These are phyloP conservation scores for Ascocoryne sarcoides DNA, from an alignment of 2,329 filamentous ascomycete species.

Conservation along the genomic window DNA sequence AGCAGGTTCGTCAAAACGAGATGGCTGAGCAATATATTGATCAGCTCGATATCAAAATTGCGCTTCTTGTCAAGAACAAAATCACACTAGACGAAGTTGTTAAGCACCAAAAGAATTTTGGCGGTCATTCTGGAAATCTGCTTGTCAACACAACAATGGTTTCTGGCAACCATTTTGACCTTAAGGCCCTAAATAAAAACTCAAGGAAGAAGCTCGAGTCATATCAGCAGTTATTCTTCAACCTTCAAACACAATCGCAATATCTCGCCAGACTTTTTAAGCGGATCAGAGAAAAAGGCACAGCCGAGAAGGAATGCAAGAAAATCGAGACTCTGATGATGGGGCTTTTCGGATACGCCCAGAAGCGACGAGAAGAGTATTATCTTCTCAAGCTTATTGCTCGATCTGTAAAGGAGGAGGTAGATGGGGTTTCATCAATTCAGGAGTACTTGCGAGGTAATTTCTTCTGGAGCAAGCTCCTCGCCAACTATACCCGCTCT, in stretches of 20 bases:
- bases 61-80: constrained; percentile 96
- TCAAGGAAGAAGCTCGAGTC: constrained; percentile 91
- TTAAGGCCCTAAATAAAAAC: constrained; percentile 95
- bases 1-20: constrained; percentile 95
- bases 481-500: constrained; percentile 80
- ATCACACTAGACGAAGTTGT: constrained; percentile 97
- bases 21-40: constrained; percentile 97
- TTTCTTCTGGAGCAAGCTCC: constrained; percentile 86
- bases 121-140: constrained; percentile 76
- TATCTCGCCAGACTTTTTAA: constrained; percentile 87
- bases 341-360: constrained; percentile 93
- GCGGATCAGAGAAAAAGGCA: constrained; percentile 72
- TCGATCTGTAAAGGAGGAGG: constrained; percentile 75
- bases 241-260: constrained; percentile 90
- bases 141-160: constrained; percentile 82
- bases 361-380: constrained; percentile 95
- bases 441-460: constrained; percentile 85
- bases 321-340: constrained; percentile 89
- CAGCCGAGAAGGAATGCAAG: constrained; percentile 85
- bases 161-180: constrained; percentile 85
- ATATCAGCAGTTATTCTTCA: constrained; percentile 97
- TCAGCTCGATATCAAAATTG: constrained; percentile 98
- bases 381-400: constrained; percentile 85
- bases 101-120: constrained; percentile 92
- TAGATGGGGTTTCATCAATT: constrained; percentile 61